Evolutionary conservation across 257 asterid genomes (phyloP).

Genomic region (Solanum gandarillasii): DNA sequence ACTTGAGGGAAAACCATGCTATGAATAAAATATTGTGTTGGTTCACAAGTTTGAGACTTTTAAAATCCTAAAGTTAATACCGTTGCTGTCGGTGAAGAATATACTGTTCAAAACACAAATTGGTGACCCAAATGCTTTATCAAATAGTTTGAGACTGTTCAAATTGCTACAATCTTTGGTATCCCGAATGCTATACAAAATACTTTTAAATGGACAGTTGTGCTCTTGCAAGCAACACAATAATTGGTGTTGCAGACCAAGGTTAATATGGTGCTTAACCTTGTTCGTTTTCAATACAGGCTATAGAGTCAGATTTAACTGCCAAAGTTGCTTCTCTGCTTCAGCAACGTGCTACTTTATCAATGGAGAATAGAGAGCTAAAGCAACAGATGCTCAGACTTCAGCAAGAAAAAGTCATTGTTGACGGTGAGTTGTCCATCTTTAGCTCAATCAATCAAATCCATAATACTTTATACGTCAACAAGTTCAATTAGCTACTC

Average conservation of each 20-base stretch:
- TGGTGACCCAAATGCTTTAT: not conserved
- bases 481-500: not conserved
- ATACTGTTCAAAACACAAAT: not conserved
- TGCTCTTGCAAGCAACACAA: not conserved
- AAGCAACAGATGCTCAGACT: slow-evolving; percentile 48
- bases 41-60: not conserved
- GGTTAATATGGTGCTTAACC: not conserved
- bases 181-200: not conserved
- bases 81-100: not conserved
- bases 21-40: not conserved
- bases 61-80: not conserved
- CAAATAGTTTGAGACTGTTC: not conserved
- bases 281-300: slow-evolving; percentile 23
- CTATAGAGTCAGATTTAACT: slow-evolving; percentile 55
- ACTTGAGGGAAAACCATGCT: not conserved
- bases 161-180: not conserved
- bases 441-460: not conserved
- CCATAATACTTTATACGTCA: not conserved
- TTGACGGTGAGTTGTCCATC: slow-evolving; percentile 35
- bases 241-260: not conserved
- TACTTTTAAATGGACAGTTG: not conserved
- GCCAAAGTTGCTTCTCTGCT: slow-evolving; percentile 39
- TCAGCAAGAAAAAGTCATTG: slow-evolving; percentile 46
- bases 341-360: slow-evolving; percentile 46
- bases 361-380: slow-evolving; percentile 54